Evolutionary conservation across 345 rosid species (phyloP), one percentile per base, ranked within the genome.

Genomic region (Eucalyptus curtisii): DNA sequence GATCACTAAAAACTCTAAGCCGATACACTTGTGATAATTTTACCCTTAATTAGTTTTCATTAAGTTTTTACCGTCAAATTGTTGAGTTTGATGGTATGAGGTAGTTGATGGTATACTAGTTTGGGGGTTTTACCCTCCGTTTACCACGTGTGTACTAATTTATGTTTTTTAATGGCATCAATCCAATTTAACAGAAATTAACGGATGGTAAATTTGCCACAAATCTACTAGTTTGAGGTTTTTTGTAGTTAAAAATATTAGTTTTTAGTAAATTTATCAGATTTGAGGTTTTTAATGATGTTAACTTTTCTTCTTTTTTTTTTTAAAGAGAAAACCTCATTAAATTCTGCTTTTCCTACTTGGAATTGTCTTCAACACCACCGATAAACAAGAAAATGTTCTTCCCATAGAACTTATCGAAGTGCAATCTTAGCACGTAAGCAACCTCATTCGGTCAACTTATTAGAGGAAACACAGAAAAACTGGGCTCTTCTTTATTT

Each of bases 41-140:
- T 50, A 50, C 4, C 4, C 0, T 52, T 0, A 0, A 3, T 52
- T 52, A 52, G 4, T 52, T 52, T 50, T 52, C 2, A 0, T 52
- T 52, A 52, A 52, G 3, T 52, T 52, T 52, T 52, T 52, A 52
- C 1, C 0, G 8, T 50, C 0, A 50, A 50, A 17, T 17, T 50
- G 4, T 9, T 0, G 0, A 17, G 55, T 52, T 52, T 52, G 2
- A 19, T 52, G 55, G 0, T 0, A 52, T 0, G 10, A 52, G 55
- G 10, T 52, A 52, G 4, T 52, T 52, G 55, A 52, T 52, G 10
- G 55, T 52, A 7, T 52, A 52, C 10, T 19, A 52, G 4, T 52
- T 52, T 52, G 24, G 0, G 0, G 20, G 24, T 52, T 52, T 52
- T 7, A 52, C 0, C 25, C 1, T 8, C 2, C 0, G 2, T 52